phyloP scores from a whole-genome alignment of 2,329 filamentous ascomycete species.

The Colletotrichum lentis region DNA sequence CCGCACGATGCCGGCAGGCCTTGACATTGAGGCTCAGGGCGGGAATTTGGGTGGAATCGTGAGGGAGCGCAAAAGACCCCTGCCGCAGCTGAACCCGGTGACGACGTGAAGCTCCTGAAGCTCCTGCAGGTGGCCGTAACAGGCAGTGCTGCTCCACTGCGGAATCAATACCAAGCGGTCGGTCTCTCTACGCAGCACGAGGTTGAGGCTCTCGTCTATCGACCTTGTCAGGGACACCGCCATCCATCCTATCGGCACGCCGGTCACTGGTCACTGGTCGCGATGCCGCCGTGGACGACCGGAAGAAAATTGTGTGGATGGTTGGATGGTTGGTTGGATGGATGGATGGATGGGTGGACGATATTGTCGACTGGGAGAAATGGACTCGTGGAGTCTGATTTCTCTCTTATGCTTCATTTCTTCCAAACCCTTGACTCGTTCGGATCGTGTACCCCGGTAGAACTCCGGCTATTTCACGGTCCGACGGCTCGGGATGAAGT shows the following conservation, averaged over 20 bases:
- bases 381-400: too few relatives aligned
- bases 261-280: background rate
- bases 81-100: background rate
- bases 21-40: background rate
- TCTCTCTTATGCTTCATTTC: too few relatives aligned
- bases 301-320: too few relatives aligned
- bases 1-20: too few relatives aligned
- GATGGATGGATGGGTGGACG: too few relatives aligned
- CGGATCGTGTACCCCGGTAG: too few relatives aligned
- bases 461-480: too few relatives aligned
- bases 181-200: background rate
- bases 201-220: background rate
- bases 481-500: too few relatives aligned
- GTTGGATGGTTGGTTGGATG: too few relatives aligned
- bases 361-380: too few relatives aligned
- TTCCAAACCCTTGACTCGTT: too few relatives aligned
- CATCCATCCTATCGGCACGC: too few relatives aligned
- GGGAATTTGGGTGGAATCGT: background rate
- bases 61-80: background rate
- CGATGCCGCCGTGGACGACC: background rate
- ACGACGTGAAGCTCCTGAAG: background rate
- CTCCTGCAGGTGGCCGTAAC: background rate
- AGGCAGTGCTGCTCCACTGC: conserved; percentile 1
- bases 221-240: background rate
- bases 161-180: background rate